phyloP scores from a whole-genome alignment of 305 asterid species.

The Fraxinus platypoda region DNA sequence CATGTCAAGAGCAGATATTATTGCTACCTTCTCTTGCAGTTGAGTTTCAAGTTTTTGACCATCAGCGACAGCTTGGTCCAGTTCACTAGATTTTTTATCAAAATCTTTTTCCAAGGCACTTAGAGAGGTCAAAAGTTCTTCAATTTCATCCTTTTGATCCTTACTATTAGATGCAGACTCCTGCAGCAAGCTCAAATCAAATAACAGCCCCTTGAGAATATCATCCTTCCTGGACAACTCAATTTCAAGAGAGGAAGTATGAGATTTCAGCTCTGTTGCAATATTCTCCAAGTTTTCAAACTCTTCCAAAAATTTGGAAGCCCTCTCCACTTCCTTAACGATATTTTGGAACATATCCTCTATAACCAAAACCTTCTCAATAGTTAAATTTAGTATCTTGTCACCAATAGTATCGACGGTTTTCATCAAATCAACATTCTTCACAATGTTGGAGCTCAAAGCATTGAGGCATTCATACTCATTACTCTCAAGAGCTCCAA shows the following conservation, averaged over 20 bases:
- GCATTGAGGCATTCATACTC: conserved; percentile 36
- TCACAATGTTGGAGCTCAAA: conserved; percentile 34
- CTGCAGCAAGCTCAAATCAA: conserved; percentile 87
- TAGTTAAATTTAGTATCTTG: conserved; percentile 33
- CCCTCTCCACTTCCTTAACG: conserved; percentile 41
- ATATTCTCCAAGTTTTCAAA: conserved; percentile 57
- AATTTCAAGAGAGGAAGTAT: conserved; percentile 39
- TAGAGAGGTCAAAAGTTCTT: conserved; percentile 52
- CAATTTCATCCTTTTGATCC: conserved; percentile 72
- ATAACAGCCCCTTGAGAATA: conserved; percentile 69
- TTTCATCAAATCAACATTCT: conserved; percentile 35
- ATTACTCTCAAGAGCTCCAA: conserved; percentile 36
- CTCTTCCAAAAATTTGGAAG: conserved; percentile 41
- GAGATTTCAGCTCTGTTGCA: conserved; percentile 54
- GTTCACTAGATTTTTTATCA: conserved; percentile 44
- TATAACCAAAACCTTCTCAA: conserved; percentile 34
- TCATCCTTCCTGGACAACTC: conserved; percentile 87
- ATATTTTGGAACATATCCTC: conserved; percentile 47
- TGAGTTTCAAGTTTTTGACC: conserved; percentile 53
- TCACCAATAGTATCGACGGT: conserved; percentile 35
- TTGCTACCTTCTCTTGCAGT: conserved; percentile 53
- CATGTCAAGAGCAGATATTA: conserved; percentile 56
- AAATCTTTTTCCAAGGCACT: conserved; percentile 49
- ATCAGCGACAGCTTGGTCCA: conserved; percentile 57
- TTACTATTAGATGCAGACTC: conserved; percentile 78